phyloP scores from a whole-genome alignment of 2,329 filamentous ascomycete genomes.

The Elsinoe fawcettii region DNA sequence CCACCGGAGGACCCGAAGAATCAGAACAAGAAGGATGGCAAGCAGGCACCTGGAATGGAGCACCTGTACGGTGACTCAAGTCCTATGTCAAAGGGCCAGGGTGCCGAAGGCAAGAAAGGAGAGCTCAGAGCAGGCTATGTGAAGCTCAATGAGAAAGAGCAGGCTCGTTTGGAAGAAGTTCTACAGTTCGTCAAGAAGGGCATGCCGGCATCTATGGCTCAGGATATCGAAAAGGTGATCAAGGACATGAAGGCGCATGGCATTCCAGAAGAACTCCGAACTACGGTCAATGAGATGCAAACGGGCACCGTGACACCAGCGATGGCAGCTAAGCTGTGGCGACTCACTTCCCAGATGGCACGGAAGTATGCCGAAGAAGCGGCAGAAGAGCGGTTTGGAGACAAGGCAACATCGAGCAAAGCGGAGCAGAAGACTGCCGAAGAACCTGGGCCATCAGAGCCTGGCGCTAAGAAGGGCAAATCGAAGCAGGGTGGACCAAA shows the following conservation, averaged over 20 bases:
- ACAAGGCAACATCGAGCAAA: conserved; percentile 21
- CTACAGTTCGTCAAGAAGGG: conserved; percentile 50
- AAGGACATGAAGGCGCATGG: conserved; percentile 59
- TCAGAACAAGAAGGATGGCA: conserved; percentile 32
- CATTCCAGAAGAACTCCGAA: conserved; percentile 59
- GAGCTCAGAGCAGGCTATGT: conserved; percentile 31
- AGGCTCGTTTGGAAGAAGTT: conserved; percentile 50
- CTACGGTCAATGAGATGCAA: conserved; percentile 51
- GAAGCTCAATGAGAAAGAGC: conserved; percentile 48
- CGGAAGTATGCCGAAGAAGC: conserved; percentile 40
- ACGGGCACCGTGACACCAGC: conserved; percentile 50
- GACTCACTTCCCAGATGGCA: conserved; percentile 50
- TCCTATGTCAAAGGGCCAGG: conserved; percentile 33
- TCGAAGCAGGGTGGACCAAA: conserved; percentile 30
- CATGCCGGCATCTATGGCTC: conserved; percentile 55
- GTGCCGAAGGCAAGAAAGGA: conserved; percentile 34
- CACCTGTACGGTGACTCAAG: conserved; percentile 38
- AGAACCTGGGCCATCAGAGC: conserved; percentile 34
- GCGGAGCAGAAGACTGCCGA: conserved; percentile 38
- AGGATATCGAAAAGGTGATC: conserved; percentile 53
- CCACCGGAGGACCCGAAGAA: conserved; percentile 39
- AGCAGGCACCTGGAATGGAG: conserved; percentile 37
- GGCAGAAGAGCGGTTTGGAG: conserved; percentile 26
- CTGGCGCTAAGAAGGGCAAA: conserved; percentile 28
- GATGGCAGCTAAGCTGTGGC: conserved; percentile 55